These are phyloP conservation scores for Chaetomium cochliodes DNA, from an alignment of 495 filamentous ascomycete genomes.

Conservation along the genomic window DNA sequence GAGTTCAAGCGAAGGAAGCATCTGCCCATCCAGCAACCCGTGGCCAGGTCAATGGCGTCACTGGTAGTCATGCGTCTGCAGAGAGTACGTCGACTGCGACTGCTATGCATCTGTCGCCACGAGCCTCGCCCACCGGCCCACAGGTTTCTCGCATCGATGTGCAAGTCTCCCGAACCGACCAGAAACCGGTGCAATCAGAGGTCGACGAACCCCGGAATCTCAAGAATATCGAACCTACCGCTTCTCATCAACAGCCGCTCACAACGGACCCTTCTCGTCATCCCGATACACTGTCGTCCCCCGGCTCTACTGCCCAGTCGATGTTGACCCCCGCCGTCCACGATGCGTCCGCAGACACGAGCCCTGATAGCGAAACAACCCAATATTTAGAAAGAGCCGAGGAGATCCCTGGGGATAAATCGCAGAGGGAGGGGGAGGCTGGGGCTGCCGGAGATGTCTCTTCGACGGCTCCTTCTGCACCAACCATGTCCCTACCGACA, in stretches of 20 bases:
- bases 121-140: neutral
- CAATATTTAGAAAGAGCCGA: constrained; percentile 41
- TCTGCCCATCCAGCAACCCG: neutral
- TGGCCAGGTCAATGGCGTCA: constrained; percentile 10
- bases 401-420: constrained; percentile 26
- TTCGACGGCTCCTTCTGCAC: constrained; percentile 18
- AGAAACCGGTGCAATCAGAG: constrained; percentile 6
- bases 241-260: constrained; percentile 14
- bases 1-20: neutral
- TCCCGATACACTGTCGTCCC: constrained; percentile 44
- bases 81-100: neutral
- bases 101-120: neutral
- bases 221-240: constrained; percentile 15
- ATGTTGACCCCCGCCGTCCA: constrained; percentile 42
- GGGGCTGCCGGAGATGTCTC: neutral
- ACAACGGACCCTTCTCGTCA: constrained; percentile 26
- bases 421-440: constrained; percentile 11
- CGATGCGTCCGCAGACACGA: constrained; percentile 51
- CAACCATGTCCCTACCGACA: constrained; percentile 1
- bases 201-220: constrained; percentile 8
- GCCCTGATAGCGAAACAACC: constrained; percentile 53
- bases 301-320: constrained; percentile 46
- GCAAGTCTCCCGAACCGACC: neutral
- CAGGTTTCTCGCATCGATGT: constrained; percentile 14
- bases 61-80: neutral